phyloP scores from a whole-genome alignment of 176 grass and related monocot genomes.

The Poa annua region DNA sequence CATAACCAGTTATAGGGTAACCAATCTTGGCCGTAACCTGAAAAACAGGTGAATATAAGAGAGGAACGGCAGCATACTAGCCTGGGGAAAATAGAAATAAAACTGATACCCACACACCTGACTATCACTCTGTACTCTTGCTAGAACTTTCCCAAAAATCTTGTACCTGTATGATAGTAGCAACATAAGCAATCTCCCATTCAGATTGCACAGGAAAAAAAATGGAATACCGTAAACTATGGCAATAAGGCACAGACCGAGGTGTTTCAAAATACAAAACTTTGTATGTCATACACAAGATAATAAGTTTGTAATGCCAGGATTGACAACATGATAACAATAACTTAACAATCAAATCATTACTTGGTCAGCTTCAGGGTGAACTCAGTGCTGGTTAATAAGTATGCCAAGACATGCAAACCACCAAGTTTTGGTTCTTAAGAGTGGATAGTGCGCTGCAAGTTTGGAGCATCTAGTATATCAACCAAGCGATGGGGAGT shows the following conservation, averaged over 20 bases:
- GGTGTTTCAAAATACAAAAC: constrained; percentile 27
- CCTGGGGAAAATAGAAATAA: neutral
- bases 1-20: constrained; percentile 94
- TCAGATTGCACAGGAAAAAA: constrained; percentile 14
- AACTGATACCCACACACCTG: constrained; percentile 52
- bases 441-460: neutral
- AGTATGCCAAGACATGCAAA: constrained; percentile 24
- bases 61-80: constrained; percentile 8
- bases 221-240: neutral
- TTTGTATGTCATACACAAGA: neutral
- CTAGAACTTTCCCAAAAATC: constrained; percentile 95
- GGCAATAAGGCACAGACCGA: neutral
- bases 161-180: constrained; percentile 70
- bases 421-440: neutral
- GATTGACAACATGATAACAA: neutral
- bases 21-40: constrained; percentile 85
- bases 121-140: constrained; percentile 90
- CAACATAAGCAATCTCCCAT: constrained; percentile 17
- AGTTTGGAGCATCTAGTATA: neutral
- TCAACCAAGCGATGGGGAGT: neutral
- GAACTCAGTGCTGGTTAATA: neutral
- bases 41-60: constrained; percentile 15
- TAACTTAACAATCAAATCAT: neutral
- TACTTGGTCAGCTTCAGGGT: constrained; percentile 24
- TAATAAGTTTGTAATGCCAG: neutral